phyloP scores from a whole-genome alignment of 129 eudicot species.

The Deinandra increscens region DNA sequence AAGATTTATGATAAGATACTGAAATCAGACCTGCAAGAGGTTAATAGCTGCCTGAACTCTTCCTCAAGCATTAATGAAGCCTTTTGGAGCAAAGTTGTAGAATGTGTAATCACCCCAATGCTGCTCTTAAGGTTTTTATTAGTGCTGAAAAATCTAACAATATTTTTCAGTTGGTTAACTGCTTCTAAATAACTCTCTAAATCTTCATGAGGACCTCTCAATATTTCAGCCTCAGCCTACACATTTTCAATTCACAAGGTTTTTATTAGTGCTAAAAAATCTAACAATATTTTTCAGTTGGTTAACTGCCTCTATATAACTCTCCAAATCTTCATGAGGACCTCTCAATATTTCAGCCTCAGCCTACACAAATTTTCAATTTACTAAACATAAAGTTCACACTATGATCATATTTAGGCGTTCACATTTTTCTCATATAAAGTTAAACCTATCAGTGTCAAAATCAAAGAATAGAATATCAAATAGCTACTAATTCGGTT shows the following conservation, averaged over 20 bases:
- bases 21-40: conserved; percentile 54
- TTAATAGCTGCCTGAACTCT: conserved; percentile 65
- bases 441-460: no score
- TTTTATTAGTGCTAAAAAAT: conserved; percentile 68
- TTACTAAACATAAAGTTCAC: background rate
- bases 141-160: conserved; percentile 56
- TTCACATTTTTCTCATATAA: no score
- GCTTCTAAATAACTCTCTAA: conserved; percentile 85
- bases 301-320: conserved; percentile 77
- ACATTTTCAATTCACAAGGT: conserved; percentile 20
- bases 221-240: conserved; percentile 76
- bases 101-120: conserved; percentile 59
- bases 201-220: conserved; percentile 93
- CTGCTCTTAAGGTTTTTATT: conserved; percentile 69
- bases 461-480: no score
- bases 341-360: conserved; percentile 79
- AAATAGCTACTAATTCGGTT: background rate
- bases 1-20: background rate
- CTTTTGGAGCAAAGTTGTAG: conserved; percentile 60
- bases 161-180: conserved; percentile 58
- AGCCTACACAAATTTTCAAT: conserved; percentile 49
- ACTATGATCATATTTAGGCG: background rate
- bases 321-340: conserved; percentile 90
- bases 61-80: conserved; percentile 75
- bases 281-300: conserved; percentile 53